Conservation (phyloP, 805 yeast genomes). For the Candida montana region DNA sequence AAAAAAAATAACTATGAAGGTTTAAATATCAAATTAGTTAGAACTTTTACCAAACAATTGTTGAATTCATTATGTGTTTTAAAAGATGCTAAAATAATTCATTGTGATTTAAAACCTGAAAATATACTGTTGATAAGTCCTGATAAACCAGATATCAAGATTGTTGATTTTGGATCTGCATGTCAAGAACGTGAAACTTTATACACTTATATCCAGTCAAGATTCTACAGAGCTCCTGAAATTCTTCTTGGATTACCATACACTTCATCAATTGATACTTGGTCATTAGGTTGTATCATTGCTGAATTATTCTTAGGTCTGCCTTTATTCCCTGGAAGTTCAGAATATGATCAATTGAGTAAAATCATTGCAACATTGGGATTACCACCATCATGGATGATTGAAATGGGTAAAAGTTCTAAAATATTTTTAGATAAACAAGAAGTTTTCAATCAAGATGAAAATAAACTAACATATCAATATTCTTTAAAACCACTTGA, state of each 20-base stretch:
- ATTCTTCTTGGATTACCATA: conserved; percentile 89
- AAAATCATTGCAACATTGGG: conserved; percentile 83
- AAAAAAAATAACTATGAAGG: conserved; percentile 95
- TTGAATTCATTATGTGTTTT: conserved; percentile 75
- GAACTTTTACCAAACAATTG: conserved; percentile 73
- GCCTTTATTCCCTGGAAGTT: conserved; percentile 91
- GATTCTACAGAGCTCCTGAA: conserved; percentile 94
- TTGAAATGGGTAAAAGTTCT: conserved; percentile 89
- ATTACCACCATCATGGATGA: conserved; percentile 91
- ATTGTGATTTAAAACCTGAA: conserved; percentile 96
- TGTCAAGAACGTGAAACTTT: conserved; percentile 88
- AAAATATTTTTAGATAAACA: conserved; percentile 44
- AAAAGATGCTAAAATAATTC: conserved; percentile 80
- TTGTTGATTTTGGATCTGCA: conserved; percentile 94
- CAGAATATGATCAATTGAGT: conserved; percentile 85
- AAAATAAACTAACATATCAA: neutral
- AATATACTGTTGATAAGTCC: conserved; percentile 77
- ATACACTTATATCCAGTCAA: conserved; percentile 86
- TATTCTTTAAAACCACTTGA: conserved; percentile 33
- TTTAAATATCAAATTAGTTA: conserved; percentile 69
- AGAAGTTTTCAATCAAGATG: conserved; percentile 4
- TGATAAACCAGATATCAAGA: conserved; percentile 66
- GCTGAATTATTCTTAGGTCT: conserved; percentile 88
- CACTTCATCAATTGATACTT: conserved; percentile 90
- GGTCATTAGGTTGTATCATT: conserved; percentile 93